Conservation (phyloP, 345 rosid genomes). For the Pistacia atlantica region DNA sequence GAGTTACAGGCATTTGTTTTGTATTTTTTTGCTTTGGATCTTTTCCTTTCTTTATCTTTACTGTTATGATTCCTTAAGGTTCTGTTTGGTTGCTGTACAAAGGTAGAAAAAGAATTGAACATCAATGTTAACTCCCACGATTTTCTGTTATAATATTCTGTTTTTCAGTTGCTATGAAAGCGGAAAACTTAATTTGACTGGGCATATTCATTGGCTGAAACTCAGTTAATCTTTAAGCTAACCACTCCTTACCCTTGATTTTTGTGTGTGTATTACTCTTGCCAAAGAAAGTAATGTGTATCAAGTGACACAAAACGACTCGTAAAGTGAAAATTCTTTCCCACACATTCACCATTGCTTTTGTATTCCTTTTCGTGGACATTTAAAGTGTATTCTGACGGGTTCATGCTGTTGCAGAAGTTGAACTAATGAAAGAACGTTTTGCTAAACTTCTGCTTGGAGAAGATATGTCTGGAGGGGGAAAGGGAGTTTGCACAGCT, state of each 20-base stretch:
- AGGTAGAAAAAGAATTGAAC: neutral
- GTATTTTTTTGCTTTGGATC: neutral
- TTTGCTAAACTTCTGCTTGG: conserved; percentile 61
- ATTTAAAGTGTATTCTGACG: neutral
- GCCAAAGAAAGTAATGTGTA: neutral
- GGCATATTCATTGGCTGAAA: neutral
- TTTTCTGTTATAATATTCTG: neutral
- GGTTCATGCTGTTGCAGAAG: conserved; percentile 27
- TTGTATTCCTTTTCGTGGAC: neutral
- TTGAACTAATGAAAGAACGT: conserved; percentile 48
- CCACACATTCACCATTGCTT: neutral
- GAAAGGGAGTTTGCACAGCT: conserved; percentile 50
- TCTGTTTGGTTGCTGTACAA: neutral
- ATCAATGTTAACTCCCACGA: neutral
- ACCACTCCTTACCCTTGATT: neutral
- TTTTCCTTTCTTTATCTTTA: neutral
- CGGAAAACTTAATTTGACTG: neutral
- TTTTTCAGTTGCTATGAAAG: neutral
- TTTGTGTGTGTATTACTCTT: no score
- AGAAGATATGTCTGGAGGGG: conserved; percentile 65
- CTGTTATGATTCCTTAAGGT: neutral
- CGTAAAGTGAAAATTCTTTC: neutral
- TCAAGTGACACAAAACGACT: neutral
- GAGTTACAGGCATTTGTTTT: neutral
- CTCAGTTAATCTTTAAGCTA: neutral